Evolutionary conservation across 345 rosid species (phyloP).

Genomic region (Citrus hindsii): DNA sequence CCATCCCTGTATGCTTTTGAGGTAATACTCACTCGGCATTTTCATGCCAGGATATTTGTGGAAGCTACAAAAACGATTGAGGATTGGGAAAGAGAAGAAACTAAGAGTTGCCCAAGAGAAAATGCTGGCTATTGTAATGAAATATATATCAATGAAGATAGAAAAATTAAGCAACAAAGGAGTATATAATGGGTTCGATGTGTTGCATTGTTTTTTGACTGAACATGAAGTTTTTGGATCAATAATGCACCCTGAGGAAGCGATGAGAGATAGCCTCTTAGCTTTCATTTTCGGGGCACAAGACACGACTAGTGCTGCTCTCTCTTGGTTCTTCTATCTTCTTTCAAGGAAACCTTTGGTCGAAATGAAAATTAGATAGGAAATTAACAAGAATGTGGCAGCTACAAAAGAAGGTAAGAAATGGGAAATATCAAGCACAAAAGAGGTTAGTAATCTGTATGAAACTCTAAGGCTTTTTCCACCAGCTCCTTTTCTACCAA

Average conservation of each 20-base stretch:
- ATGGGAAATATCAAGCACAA: not conserved
- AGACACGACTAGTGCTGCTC: not conserved
- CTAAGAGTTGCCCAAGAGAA: too few relatives aligned
- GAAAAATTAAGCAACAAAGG: not conserved
- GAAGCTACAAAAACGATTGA: conserved; percentile 19
- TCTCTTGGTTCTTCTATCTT: not conserved
- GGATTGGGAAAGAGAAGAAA: conserved; percentile 20
- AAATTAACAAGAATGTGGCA: not conserved
- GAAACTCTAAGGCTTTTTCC: conserved; percentile 34
- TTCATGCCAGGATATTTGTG: conserved; percentile 12
- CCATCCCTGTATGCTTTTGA: not conserved
- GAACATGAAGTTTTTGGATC: not conserved
- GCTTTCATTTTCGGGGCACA: not conserved
- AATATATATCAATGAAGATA: not conserved
- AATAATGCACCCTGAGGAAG: not conserved
- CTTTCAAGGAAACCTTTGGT: not conserved
- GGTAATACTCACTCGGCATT: not conserved
- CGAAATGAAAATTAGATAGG: not conserved
- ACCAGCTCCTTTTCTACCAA: conserved; percentile 16
- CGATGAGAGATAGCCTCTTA: not conserved
- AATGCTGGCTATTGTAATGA: not conserved
- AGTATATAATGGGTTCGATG: not conserved
- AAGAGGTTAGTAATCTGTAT: conserved; percentile 6
- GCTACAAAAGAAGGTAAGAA: not conserved
- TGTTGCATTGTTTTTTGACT: not conserved